phyloP scores from a whole-genome alignment of 345 rosid genomes.

The Camelina neglecta region DNA sequence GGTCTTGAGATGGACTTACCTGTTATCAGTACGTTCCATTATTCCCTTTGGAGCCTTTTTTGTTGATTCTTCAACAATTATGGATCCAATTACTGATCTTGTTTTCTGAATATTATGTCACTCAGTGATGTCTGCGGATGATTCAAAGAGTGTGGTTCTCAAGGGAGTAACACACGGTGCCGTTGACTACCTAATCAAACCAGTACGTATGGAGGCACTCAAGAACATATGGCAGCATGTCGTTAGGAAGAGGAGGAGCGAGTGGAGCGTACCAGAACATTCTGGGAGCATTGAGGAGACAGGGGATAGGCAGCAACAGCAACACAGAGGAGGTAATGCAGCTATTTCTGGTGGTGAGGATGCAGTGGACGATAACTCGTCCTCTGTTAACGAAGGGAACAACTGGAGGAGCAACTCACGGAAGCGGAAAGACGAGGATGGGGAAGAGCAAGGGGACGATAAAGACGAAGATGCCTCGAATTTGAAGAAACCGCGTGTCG shows the following conservation, averaged over 20 bases:
- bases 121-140: slow-evolving; percentile 96
- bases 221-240: slow-evolving; percentile 92
- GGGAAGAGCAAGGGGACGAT: slow-evolving; percentile 65
- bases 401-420: slow-evolving; percentile 49
- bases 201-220: slow-evolving; percentile 73
- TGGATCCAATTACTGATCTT: slow-evolving; percentile 12
- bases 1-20: slow-evolving; percentile 88
- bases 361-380: slow-evolving; percentile 56
- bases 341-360: slow-evolving; percentile 44
- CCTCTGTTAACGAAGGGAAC: slow-evolving; percentile 66
- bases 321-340: slow-evolving; percentile 44
- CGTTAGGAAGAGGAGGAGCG: slow-evolving; percentile 65
- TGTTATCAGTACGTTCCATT: slow-evolving; percentile 67
- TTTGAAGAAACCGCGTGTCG: slow-evolving; percentile 80
- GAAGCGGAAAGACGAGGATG: slow-evolving; percentile 64
- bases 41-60: neutral
- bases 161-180: slow-evolving; percentile 91
- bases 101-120: too few species aligned
- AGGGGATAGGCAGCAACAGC: slow-evolving; percentile 53
- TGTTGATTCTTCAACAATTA: neutral
- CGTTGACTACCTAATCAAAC: slow-evolving; percentile 79
- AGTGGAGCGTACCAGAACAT: slow-evolving; percentile 61
- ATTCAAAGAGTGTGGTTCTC: slow-evolving; percentile 64
- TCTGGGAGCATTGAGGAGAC: slow-evolving; percentile 59
- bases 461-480: slow-evolving; percentile 81